Evolutionary conservation across 2,329 filamentous ascomycete genomes (phyloP).

Genomic region (Aspergillus pseudotamarii): DNA sequence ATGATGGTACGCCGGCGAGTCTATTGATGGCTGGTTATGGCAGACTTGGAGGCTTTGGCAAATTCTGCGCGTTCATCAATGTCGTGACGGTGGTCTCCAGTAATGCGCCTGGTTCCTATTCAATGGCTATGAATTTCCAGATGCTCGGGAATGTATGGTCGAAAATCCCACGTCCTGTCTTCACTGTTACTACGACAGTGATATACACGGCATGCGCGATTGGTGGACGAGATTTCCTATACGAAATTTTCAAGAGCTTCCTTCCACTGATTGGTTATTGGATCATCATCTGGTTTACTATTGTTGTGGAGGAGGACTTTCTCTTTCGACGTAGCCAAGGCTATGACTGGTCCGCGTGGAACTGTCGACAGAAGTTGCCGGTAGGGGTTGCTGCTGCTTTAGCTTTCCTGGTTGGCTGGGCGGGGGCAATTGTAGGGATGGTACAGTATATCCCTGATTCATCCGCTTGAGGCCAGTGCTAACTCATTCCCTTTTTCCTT

Average conservation of each 20-base stretch:
- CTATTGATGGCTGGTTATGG: slow-evolving; percentile 43
- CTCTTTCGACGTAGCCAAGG: slow-evolving; percentile 43
- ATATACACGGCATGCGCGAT: slow-evolving; percentile 49
- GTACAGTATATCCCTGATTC: slow-evolving; percentile 20
- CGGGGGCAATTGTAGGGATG: slow-evolving; percentile 46
- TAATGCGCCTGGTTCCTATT: slow-evolving; percentile 49
- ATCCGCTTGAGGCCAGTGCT: slow-evolving; percentile 2
- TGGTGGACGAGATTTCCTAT: slow-evolving; percentile 47
- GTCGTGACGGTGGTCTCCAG: slow-evolving; percentile 48
- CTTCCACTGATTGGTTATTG: slow-evolving; percentile 53
- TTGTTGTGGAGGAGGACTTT: slow-evolving; percentile 46
- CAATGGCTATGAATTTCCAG: slow-evolving; percentile 49
- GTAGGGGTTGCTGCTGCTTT: slow-evolving; percentile 44
- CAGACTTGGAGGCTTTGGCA: slow-evolving; percentile 45
- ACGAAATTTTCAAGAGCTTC: slow-evolving; percentile 49
- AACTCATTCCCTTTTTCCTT: background rate
- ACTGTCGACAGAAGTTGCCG: slow-evolving; percentile 41
- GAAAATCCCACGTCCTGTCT: slow-evolving; percentile 46
- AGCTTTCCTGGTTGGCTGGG: slow-evolving; percentile 44
- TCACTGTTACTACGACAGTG: slow-evolving; percentile 44
- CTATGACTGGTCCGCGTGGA: slow-evolving; percentile 48
- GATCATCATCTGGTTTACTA: slow-evolving; percentile 47
- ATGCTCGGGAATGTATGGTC: slow-evolving; percentile 43
- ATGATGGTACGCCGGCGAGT: slow-evolving; percentile 36
- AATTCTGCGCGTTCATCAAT: slow-evolving; percentile 47